Conservation (phyloP, 805 yeast genomes). For the Lipomyces kockii region DNA sequence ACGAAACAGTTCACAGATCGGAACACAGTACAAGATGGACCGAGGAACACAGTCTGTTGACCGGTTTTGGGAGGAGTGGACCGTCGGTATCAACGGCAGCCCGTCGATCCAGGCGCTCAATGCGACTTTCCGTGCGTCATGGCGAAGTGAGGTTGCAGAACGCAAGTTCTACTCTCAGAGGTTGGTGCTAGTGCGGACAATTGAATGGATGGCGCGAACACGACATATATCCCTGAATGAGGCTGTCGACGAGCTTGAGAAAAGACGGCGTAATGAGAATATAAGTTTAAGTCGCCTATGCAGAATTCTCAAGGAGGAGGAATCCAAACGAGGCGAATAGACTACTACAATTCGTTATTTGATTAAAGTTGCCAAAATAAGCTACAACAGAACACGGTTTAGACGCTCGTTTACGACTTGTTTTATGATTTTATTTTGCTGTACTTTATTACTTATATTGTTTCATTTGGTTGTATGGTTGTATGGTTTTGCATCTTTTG, state of each 20-base stretch:
- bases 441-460: background rate
- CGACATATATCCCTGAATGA: conserved; percentile 25
- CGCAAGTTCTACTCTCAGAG: conserved; percentile 37
- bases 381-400: background rate
- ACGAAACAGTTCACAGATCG: conserved; percentile 6
- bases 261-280: conserved; percentile 26
- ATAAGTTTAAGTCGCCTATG: conserved; percentile 35
- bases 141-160: conserved; percentile 47
- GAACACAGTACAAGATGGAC: conserved; percentile 35
- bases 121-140: conserved; percentile 49
- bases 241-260: conserved; percentile 36
- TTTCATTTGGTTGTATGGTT: background rate
- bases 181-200: conserved; percentile 34
- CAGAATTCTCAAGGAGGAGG: conserved; percentile 32
- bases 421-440: background rate
- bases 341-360: background rate
- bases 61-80: conserved; percentile 48
- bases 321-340: conserved; percentile 27
- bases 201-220: conserved; percentile 33
- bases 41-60: conserved; percentile 35
- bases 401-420: background rate
- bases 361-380: background rate
- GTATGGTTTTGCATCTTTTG: no score
- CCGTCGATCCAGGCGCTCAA: conserved; percentile 51
- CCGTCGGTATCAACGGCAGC: conserved; percentile 49